These are phyloP conservation scores for Kokia cookei DNA, from an alignment of 441 rosid species.

Conservation along the genomic window DNA sequence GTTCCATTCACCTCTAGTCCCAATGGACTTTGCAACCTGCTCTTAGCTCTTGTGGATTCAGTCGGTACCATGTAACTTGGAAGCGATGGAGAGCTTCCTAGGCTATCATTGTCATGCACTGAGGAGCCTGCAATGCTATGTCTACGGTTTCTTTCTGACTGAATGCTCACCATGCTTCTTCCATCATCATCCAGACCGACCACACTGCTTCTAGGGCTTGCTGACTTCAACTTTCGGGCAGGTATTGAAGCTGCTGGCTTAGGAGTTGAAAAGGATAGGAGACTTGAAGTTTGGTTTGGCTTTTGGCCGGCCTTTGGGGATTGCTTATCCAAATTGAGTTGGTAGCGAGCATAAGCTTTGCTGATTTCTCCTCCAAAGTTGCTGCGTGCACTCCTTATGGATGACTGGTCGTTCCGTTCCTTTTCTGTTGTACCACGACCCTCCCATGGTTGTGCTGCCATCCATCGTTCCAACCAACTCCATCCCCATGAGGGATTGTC, in stretches of 20 bases:
- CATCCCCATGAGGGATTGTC: conserved; percentile 74
- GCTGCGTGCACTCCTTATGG: conserved; percentile 39
- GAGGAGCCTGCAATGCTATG: conserved; percentile 57
- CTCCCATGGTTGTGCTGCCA: conserved; percentile 85
- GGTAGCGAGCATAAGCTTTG: conserved; percentile 60
- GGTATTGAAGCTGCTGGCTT: conserved; percentile 31
- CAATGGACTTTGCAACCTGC: conserved; percentile 34
- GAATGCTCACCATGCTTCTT: conserved; percentile 55
- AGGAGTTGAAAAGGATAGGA: conserved; percentile 56
- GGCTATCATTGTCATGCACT: conserved; percentile 60
- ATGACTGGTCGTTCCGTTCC: conserved; percentile 41
- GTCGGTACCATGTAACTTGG: conserved; percentile 60
- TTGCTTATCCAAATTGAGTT: conserved; percentile 53
- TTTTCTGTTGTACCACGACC: conserved; percentile 39
- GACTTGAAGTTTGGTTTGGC: conserved; percentile 31
- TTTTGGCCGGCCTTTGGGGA: conserved; percentile 48
- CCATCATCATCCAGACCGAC: conserved; percentile 37
- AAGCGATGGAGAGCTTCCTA: conserved; percentile 36
- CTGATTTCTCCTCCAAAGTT: conserved; percentile 52
- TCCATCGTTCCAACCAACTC: conserved; percentile 76
- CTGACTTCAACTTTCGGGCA: conserved; percentile 46
- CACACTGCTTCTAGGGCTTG: conserved; percentile 43
- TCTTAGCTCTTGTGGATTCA: conserved; percentile 48
- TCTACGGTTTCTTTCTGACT: conserved; percentile 48
- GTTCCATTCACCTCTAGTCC: conserved; percentile 33